These are phyloP conservation scores for Zangia roseola DNA, from an alignment of 768 basidiomycete genomes.

Conservation along the genomic window DNA sequence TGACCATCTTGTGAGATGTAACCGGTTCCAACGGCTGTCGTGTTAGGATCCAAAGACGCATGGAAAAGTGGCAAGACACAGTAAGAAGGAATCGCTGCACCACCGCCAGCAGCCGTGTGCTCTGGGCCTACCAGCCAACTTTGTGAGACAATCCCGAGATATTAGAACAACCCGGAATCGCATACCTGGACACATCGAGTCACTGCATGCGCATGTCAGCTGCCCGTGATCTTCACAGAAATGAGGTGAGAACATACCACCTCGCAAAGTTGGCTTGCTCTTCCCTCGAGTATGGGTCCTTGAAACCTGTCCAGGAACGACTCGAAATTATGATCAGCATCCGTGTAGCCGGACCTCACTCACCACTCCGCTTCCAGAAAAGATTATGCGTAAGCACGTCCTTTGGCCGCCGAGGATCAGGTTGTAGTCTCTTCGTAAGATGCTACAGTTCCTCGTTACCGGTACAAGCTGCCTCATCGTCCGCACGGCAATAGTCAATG, in stretches of 20 bases:
- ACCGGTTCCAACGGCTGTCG: conserved; percentile 33
- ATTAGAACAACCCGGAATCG: no score
- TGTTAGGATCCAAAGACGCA: conserved; percentile 29
- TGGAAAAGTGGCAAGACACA: conserved; percentile 58
- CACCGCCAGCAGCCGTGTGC: conserved; percentile 40
- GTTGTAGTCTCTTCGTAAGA: conserved; percentile 40
- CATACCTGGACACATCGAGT: conserved; percentile 51
- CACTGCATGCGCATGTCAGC: conserved; percentile 29
- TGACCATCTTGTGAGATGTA: conserved; percentile 60
- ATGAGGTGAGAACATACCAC: conserved; percentile 39
- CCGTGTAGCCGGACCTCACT: neutral
- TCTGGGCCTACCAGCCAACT: conserved; percentile 41
- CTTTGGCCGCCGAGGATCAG: conserved; percentile 47
- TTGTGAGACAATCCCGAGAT: neutral
- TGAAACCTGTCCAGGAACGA: conserved; percentile 48
- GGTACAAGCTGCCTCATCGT: conserved; percentile 35
- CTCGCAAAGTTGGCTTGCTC: conserved; percentile 52
- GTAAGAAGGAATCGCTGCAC: conserved; percentile 48
- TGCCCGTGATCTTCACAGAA: neutral
- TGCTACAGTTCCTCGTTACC: conserved; percentile 47
- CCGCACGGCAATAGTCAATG: conserved; percentile 53
- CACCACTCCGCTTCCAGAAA: conserved; percentile 60
- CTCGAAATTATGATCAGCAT: no score
- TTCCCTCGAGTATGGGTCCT: conserved; percentile 62
- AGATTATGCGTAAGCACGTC: conserved; percentile 54